Conservation (phyloP, 2,329 filamentous ascomycete species). For the Microcyclospora pomicola region DNA sequence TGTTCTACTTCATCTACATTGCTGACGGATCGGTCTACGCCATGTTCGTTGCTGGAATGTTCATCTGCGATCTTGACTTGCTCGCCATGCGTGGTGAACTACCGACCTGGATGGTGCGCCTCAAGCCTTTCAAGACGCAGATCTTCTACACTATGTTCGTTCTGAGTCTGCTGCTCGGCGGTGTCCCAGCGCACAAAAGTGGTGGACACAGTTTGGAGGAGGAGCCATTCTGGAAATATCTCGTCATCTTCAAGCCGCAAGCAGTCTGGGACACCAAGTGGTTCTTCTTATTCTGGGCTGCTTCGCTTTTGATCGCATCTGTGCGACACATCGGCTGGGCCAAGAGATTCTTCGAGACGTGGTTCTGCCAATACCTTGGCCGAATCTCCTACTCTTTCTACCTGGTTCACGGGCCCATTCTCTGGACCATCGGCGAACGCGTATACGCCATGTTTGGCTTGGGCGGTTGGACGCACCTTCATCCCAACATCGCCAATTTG, state of each 20-base stretch:
- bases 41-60: constrained; percentile 47
- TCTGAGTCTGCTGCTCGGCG: constrained; percentile 43
- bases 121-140: constrained; percentile 36
- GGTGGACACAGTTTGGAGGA: constrained; percentile 37
- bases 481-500: constrained; percentile 22
- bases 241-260: constrained; percentile 37
- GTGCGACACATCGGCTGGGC: constrained; percentile 43
- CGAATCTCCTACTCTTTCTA: constrained; percentile 50
- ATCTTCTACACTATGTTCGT: constrained; percentile 42
- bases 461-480: constrained; percentile 36
- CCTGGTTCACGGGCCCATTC: constrained; percentile 48
- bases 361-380: constrained; percentile 48
- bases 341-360: constrained; percentile 45
- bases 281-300: constrained; percentile 21
- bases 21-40: constrained; percentile 50
- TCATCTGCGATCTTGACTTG: constrained; percentile 48
- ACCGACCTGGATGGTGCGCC: constrained; percentile 33
- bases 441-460: constrained; percentile 50
- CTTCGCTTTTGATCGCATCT: constrained; percentile 41
- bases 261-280: constrained; percentile 21
- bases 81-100: constrained; percentile 38
- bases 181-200: constrained; percentile 42
- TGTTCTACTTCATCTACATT: constrained; percentile 54
- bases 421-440: constrained; percentile 47
- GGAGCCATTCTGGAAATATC: constrained; percentile 48